Percentiles rank a stretch among this genome's conserved stretches.
Evolutionary conservation across 2,329 filamentous ascomycete genomes (phyloP).

Genomic region (Reticulascus tulasneorum): DNA sequence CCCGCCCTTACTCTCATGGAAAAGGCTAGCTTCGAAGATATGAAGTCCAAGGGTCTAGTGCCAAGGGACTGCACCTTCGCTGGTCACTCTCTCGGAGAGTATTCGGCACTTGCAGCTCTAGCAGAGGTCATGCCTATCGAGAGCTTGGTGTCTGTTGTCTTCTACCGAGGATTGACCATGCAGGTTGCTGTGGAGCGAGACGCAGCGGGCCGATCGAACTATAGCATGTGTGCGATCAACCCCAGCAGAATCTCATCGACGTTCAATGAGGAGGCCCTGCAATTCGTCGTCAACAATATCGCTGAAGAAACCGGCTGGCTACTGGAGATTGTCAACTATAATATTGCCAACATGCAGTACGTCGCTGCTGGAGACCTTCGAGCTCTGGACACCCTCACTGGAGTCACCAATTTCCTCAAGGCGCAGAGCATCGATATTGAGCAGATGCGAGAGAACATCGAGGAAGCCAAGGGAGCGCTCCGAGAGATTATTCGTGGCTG

Average conservation of each 20-base stretch:
- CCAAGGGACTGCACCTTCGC: slow-evolving; percentile 96
- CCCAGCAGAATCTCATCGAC: slow-evolving; percentile 97
- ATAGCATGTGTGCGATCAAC: slow-evolving; percentile 99
- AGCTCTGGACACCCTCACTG: slow-evolving; percentile 67
- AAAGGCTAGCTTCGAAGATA: slow-evolving; percentile 98
- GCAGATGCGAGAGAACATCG: slow-evolving; percentile 81
- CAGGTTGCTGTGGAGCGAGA: slow-evolving; percentile 98
- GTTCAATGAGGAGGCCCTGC: slow-evolving; percentile 95
- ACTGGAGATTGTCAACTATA: slow-evolving; percentile 98
- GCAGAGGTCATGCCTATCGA: slow-evolving; percentile 99
- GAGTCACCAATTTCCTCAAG: slow-evolving; percentile 93
- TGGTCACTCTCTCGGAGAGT: slow-evolving; percentile 96
- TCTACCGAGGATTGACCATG: slow-evolving; percentile 98
- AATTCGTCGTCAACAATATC: slow-evolving; percentile 95
- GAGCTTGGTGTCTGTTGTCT: slow-evolving; percentile 94
- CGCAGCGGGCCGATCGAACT: slow-evolving; percentile 88
- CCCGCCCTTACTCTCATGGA: slow-evolving; percentile 97
- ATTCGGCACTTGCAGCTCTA: slow-evolving; percentile 91
- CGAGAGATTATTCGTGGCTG: slow-evolving; percentile 88
- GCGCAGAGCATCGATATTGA: slow-evolving; percentile 96
- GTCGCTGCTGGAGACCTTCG: slow-evolving; percentile 68
- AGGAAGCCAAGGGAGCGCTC: slow-evolving; percentile 86
- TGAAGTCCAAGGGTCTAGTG: slow-evolving; percentile 94
- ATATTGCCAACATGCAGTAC: slow-evolving; percentile 73
- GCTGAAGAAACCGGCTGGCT: slow-evolving; percentile 92